These are phyloP conservation scores for Hypocrella siamensis DNA, from an alignment of 2,329 filamentous ascomycete species.

Conservation along the genomic window DNA sequence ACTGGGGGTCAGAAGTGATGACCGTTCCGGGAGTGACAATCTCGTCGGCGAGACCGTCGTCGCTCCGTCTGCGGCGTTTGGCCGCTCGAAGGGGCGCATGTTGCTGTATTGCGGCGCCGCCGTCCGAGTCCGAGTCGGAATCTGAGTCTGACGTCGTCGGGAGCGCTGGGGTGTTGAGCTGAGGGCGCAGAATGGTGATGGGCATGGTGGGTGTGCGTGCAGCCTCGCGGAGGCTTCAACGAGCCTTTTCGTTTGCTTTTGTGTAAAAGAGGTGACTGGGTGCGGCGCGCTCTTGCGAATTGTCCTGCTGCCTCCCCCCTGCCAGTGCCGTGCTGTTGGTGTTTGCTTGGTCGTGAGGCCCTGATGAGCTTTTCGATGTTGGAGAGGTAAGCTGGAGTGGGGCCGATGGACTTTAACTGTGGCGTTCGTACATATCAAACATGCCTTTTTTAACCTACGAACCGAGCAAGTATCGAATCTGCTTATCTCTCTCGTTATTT, in stretches of 20 bases:
- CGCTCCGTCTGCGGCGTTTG: slow-evolving; percentile 19
- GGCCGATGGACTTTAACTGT: no score
- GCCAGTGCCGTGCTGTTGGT: no score
- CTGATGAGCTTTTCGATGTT: no score
- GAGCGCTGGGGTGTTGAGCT: slow-evolving; percentile 13
- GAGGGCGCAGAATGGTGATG: slow-evolving; percentile 30
- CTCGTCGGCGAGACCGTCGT: slow-evolving; percentile 18
- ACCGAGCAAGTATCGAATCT: no score
- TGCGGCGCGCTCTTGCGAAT: no score
- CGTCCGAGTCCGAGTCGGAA: slow-evolving; percentile 27
- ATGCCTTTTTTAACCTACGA: no score
- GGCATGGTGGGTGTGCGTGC: slow-evolving; percentile 19
- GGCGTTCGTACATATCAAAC: no score
- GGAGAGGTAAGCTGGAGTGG: no score
- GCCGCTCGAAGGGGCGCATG: slow-evolving; percentile 28
- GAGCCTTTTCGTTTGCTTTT: no score
- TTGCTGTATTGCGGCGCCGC: slow-evolving; percentile 28
- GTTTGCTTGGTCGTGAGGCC: no score
- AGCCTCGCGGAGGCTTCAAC: background rate
- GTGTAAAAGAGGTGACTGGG: background rate
- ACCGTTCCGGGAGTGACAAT: slow-evolving; percentile 82
- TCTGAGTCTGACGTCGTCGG: slow-evolving; percentile 14
- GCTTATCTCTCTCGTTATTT: no score
- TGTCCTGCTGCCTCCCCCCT: no score
- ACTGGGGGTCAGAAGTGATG: slow-evolving; percentile 85